Conservation (phyloP, 1,284 basidiomycete genomes). For the Ustilago sp. region DNA sequence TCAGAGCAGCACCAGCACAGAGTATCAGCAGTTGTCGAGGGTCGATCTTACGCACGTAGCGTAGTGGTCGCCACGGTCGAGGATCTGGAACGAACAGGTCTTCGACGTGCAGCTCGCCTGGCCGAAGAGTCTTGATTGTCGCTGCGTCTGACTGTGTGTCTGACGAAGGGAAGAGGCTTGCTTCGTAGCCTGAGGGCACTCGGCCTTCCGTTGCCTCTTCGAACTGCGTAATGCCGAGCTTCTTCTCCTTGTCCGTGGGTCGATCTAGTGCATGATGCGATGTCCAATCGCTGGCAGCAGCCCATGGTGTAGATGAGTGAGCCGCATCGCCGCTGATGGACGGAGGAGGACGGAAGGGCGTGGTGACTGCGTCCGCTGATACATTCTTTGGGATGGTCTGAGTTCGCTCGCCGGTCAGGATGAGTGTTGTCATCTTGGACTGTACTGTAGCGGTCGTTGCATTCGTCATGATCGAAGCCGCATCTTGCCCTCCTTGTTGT, state of each 20-base stretch:
- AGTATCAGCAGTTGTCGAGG: conserved; percentile 67
- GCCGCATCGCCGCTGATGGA: conserved; percentile 36
- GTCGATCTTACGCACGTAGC: conserved; percentile 64
- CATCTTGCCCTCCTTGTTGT: conserved; percentile 2
- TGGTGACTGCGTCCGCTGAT: conserved; percentile 26
- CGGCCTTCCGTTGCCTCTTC: conserved; percentile 51
- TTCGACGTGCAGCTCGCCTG: conserved; percentile 36
- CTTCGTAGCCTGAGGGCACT: conserved; percentile 45
- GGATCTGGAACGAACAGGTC: conserved; percentile 66
- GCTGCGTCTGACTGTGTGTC: conserved; percentile 20
- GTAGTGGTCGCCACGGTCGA: conserved; percentile 59
- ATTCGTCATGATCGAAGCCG: conserved; percentile 38
- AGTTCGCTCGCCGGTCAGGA: conserved; percentile 21
- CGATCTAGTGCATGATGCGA: conserved; percentile 51
- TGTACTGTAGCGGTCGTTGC: conserved; percentile 27
- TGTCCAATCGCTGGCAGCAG: conserved; percentile 27
- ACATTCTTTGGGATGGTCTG: conserved; percentile 41
- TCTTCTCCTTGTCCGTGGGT: conserved; percentile 42
- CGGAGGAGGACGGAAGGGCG: conserved; percentile 33
- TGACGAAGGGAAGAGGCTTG: conserved; percentile 18
- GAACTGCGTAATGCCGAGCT: conserved; percentile 51
- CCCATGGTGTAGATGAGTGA: conserved; percentile 38
- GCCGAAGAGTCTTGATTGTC: conserved; percentile 25
- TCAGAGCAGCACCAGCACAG: conserved; percentile 54
- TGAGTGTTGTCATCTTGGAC: conserved; percentile 46